Base-by-base conservation (phyloP, 2,329 filamentous ascomycete genomes). In the Tolypocladium cylindrosporum region DNA sequence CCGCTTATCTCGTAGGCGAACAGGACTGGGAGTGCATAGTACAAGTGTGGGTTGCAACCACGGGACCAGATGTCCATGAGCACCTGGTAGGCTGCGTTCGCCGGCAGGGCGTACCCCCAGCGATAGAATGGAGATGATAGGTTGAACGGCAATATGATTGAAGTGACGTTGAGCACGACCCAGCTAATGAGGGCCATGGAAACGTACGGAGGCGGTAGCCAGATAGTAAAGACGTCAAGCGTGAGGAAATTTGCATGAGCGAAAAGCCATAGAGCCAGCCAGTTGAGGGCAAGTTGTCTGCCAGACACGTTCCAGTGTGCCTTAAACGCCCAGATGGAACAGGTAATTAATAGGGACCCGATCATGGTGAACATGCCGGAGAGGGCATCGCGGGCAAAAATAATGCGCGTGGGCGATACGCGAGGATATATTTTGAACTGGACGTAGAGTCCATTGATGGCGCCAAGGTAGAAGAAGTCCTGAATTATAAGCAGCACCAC, bases 401-500 rank as follows among this genome's bases (percentile, higher is more conserved):
- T 62, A 50, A 64, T 63, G 37, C 58, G 59, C 4, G 16, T 16
- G 0, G 61, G 58, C 1, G 50, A 31, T 16, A 59, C 52, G 13
- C 56, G 56, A 10, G 60, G 36, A 45, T 63, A 66, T 31, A 65
- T 42, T 52, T 62, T 65, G 58, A 66, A 65, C n/a, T 61, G 51
- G 8, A 55, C 62, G 9, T 62, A 64, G 21, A 66, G 61, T 1
- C 62, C 63, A 39, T 65, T 66, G 40, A 65, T 56, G 6, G 58
- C 62, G 36, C 61, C 63, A 11, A 66, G 59, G 42, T 63, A 66
- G 52, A 65, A 66, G 54, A 65, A 65, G 19, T 65, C 61, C 31
- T 66, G 60, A 37, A 65, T 64, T 36, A 65, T 43, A n/a, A 65
- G 54, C 52, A 66, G 31, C 10, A 66, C 65, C 53, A 66, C 62